These are phyloP conservation scores for Aspergillus luchuensis DNA, from an alignment of 2,329 filamentous ascomycete species.

Conservation along the genomic window DNA sequence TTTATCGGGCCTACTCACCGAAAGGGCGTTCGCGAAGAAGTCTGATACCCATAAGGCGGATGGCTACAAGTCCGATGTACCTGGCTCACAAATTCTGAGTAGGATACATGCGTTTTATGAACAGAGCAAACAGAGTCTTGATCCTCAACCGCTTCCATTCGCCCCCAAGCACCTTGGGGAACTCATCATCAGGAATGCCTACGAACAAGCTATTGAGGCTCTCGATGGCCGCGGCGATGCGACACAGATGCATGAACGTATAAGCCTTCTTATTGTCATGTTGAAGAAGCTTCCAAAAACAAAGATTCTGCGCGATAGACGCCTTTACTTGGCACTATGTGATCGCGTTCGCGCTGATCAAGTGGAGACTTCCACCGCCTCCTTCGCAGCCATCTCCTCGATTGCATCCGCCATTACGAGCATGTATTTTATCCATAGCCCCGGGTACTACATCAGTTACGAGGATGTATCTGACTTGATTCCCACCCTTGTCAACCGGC, in stretches of 20 bases:
- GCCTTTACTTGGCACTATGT: slow-evolving; percentile 39
- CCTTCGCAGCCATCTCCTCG: slow-evolving; percentile 40
- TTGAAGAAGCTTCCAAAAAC: slow-evolving; percentile 45
- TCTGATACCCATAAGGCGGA: slow-evolving; percentile 28
- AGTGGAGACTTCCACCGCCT: slow-evolving; percentile 31
- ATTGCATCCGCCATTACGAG: slow-evolving; percentile 53
- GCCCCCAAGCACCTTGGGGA: slow-evolving; percentile 58
- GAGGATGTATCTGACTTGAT: slow-evolving; percentile 63
- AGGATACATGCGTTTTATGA: slow-evolving; percentile 68
- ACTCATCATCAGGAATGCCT: slow-evolving; percentile 64
- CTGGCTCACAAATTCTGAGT: slow-evolving; percentile 54
- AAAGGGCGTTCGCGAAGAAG: slow-evolving; percentile 54
- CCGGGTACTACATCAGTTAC: slow-evolving; percentile 42
- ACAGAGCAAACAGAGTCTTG: slow-evolving; percentile 69
- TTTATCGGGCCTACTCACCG: slow-evolving; percentile 48
- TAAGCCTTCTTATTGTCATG: slow-evolving; percentile 60
- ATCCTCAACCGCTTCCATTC: slow-evolving; percentile 64
- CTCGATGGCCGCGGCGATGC: slow-evolving; percentile 28
- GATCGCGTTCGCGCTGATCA: slow-evolving; percentile 25
- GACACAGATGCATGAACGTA: slow-evolving; percentile 58
- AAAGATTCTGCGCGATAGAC: slow-evolving; percentile 35
- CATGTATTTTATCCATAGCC: slow-evolving; percentile 39
- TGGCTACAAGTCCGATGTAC: slow-evolving; percentile 19
- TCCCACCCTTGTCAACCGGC: slow-evolving; percentile 66
- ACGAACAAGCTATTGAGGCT: slow-evolving; percentile 37